Conservation (phyloP, 2,329 filamentous ascomycete species). For the Trichoderma sp. region DNA sequence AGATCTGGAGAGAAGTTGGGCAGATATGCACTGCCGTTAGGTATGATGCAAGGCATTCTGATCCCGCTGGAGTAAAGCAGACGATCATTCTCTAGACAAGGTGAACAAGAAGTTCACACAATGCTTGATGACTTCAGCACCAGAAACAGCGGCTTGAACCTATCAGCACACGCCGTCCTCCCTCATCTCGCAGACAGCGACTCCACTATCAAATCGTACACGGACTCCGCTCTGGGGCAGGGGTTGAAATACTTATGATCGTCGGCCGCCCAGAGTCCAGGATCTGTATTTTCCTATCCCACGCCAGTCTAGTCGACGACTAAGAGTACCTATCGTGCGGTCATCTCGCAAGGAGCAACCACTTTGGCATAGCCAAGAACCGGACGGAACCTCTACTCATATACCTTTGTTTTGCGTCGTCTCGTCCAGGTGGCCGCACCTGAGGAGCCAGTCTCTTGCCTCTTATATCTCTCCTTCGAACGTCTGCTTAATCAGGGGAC, state of each 20-base stretch:
- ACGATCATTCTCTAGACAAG: background rate
- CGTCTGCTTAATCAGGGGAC: background rate
- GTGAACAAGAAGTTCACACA: background rate
- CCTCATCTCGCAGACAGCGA: background rate
- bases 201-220: slow-evolving; percentile 10
- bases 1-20: background rate
- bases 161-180: slow-evolving; percentile 9
- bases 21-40: background rate
- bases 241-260: slow-evolving; percentile 7
- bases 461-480: background rate
- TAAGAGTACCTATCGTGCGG: background rate
- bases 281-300: slow-evolving; percentile 2
- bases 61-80: background rate
- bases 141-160: background rate
- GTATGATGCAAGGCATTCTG: background rate
- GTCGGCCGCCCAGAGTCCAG: slow-evolving; percentile 10
- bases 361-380: background rate
- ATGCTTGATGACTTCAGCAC: background rate
- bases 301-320: background rate
- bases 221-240: slow-evolving; percentile 8
- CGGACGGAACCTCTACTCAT: background rate
- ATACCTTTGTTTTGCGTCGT: background rate
- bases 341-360: background rate
- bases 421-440: background rate
- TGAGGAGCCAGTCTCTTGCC: background rate